phyloP scores from a whole-genome alignment of 2,329 filamentous ascomycete genomes.

The Fusarium sororula region DNA sequence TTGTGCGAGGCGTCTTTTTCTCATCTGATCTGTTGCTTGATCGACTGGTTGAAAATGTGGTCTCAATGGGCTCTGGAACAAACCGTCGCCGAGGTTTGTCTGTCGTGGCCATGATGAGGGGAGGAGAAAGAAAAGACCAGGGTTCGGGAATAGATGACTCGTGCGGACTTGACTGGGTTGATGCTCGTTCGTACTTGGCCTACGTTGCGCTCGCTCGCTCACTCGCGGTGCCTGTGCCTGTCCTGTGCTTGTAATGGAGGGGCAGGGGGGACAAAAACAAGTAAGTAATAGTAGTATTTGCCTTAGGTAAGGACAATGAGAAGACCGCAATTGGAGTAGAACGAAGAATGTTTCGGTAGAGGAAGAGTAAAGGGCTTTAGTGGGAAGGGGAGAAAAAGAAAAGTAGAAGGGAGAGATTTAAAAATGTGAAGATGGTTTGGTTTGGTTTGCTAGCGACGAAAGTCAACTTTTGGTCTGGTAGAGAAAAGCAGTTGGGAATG shows the following conservation, averaged over 20 bases:
- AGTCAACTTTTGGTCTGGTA: background rate
- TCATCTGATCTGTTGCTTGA: conserved; percentile 48
- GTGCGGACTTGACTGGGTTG: conserved; percentile 29
- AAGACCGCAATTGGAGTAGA: background rate
- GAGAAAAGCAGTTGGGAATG: conserved; percentile 10
- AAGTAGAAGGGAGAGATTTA: conserved; percentile 9
- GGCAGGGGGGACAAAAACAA: conserved; percentile 40
- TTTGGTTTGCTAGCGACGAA: conserved; percentile 28
- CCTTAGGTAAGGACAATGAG: background rate
- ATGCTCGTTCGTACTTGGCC: conserved; percentile 26
- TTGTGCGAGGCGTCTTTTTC: conserved; percentile 33
- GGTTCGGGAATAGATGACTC: conserved; percentile 28
- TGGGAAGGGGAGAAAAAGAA: background rate
- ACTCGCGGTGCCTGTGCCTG: conserved; percentile 6
- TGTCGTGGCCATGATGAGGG: conserved; percentile 54
- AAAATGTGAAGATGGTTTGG: conserved; percentile 15
- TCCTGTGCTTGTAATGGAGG: conserved; percentile 30
- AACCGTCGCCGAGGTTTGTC: conserved; percentile 66
- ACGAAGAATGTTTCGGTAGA: background rate
- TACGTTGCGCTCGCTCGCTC: conserved; percentile 25
- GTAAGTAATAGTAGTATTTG: conserved; percentile 6
- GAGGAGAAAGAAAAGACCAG: conserved; percentile 43
- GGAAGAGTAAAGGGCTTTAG: background rate
- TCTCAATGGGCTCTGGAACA: conserved; percentile 76
- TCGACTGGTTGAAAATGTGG: conserved; percentile 69